These are phyloP conservation scores for Aspergillus felis DNA, from an alignment of 2,329 filamentous ascomycete genomes.

Conservation along the genomic window DNA sequence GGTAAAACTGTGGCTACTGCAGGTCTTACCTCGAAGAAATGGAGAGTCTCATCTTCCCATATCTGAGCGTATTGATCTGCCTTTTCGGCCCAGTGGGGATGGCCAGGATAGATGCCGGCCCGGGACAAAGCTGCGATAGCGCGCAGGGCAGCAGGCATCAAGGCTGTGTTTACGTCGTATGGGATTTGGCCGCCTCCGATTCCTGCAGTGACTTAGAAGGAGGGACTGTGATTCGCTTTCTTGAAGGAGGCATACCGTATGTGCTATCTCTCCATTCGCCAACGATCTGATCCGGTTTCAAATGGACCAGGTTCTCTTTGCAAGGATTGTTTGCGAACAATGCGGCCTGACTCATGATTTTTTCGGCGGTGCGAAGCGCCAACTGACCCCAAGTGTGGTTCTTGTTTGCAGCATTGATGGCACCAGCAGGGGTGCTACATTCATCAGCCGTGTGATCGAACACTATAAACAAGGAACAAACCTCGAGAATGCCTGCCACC, in stretches of 20 bases:
- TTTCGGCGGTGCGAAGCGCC: background rate
- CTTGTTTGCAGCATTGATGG: background rate
- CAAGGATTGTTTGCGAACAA: background rate
- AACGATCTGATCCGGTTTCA: background rate
- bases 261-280: background rate
- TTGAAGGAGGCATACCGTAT: background rate
- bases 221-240: background rate
- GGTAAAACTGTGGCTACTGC: too few relatives aligned
- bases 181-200: conserved; percentile 54
- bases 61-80: background rate
- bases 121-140: conserved; percentile 53
- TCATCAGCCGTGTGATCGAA: background rate
- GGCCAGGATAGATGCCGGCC: conserved; percentile 49
- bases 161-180: conserved; percentile 61
- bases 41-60: background rate
- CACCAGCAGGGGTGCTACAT: background rate
- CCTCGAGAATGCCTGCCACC: background rate
- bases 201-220: background rate
- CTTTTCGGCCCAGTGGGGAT: conserved; percentile 12
- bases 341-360: background rate
- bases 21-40: background rate
- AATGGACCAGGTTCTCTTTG: background rate
- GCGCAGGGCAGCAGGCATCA: conserved; percentile 58
- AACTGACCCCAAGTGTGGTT: background rate
- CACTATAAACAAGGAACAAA: background rate